Evolutionary conservation across 2,329 filamentous ascomycete genomes (phyloP).

Genomic region (Westerdykella sp.): DNA sequence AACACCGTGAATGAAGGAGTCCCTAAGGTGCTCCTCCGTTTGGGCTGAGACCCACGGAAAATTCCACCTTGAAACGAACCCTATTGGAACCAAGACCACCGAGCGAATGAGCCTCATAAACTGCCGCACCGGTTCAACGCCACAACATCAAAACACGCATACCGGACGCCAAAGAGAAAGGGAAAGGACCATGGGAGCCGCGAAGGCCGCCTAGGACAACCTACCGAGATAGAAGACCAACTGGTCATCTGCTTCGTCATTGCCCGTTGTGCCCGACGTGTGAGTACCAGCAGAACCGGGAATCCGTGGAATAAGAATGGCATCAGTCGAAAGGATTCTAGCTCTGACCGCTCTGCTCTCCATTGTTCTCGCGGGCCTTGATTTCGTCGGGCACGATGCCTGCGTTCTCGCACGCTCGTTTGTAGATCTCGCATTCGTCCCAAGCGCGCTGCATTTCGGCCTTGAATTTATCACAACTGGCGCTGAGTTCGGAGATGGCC

Average conservation of each 20-base stretch:
- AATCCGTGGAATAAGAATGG: too few relatives aligned
- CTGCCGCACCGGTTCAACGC: background rate
- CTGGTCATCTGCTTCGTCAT: too few relatives aligned
- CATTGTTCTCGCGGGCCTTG: slow-evolving; percentile 36
- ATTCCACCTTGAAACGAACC: background rate
- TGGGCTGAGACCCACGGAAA: background rate
- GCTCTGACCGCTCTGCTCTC: slow-evolving; percentile 32
- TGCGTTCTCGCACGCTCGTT: slow-evolving; percentile 44
- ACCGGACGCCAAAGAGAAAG: background rate
- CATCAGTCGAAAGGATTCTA: slow-evolving; percentile 1
- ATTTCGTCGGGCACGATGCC: slow-evolving; percentile 37
- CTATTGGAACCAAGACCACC: background rate
- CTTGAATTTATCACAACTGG: slow-evolving; percentile 82
- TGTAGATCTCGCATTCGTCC: slow-evolving; percentile 73
- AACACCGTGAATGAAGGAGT: too few relatives aligned
- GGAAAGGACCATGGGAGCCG: background rate
- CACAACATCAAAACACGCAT: background rate
- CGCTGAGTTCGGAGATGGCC: slow-evolving; percentile 79
- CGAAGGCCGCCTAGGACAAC: too few relatives aligned
- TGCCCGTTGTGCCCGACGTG: too few relatives aligned
- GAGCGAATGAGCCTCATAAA: too few relatives aligned
- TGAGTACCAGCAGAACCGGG: too few relatives aligned
- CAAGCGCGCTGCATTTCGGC: slow-evolving; percentile 71
- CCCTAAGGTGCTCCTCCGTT: too few relatives aligned
- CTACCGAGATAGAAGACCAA: too few relatives aligned